Base-by-base conservation (phyloP, 305 asterid species). In the Solanum hybrid region DNA sequence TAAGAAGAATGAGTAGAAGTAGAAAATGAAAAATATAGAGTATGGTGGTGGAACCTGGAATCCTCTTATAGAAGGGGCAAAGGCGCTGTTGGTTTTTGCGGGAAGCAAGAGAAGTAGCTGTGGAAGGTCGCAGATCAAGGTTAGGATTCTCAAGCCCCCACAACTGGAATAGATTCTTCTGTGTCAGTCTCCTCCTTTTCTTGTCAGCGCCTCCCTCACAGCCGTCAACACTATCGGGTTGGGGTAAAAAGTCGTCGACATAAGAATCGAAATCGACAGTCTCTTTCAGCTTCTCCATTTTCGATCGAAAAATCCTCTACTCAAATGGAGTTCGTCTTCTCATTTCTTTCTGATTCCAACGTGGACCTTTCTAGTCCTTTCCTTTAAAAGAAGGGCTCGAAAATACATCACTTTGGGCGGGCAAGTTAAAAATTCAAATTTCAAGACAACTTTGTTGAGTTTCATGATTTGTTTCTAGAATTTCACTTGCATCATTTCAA, bases 51-150 rank as follows among this genome's bases (percentile, higher is more conserved):
- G 22, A 74, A 64, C 91, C 86, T 7, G 89, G 86, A 39, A 85
- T 89, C 83, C 33, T 89, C 75, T 89, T 89, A 34, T 89, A 89
- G 86, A 89, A 89, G 78, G 91, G 89, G 78, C 89, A 89, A 86
- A 85, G 57, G 39, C 11, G 83, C n/a, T 74, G 80, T 37, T 37
- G 86, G 11, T 13, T n/a, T 79, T 79, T 77, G 83, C 29, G 26
- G 83, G 83, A 77, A 77, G 83, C 33, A 36, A n/a, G 85, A 37
- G 51, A 36, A 31, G 83, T 57, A 46, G 33, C 24, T n/a, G n/a
- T 29, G 33, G 33, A 11, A 71, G 77, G 77, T 69, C 14, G 80
- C 24, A 14, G 20, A 71, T 71, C 10, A 71, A 69, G 46, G 31
- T 35, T 40, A 39, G 87, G 36, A 40, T 16, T 40, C 9, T 82